Evolutionary conservation across 176 grass and related monocot genomes (phyloP), one percentile per base, ranked within the genome.

Genomic region (Musa schizocarpa): DNA sequence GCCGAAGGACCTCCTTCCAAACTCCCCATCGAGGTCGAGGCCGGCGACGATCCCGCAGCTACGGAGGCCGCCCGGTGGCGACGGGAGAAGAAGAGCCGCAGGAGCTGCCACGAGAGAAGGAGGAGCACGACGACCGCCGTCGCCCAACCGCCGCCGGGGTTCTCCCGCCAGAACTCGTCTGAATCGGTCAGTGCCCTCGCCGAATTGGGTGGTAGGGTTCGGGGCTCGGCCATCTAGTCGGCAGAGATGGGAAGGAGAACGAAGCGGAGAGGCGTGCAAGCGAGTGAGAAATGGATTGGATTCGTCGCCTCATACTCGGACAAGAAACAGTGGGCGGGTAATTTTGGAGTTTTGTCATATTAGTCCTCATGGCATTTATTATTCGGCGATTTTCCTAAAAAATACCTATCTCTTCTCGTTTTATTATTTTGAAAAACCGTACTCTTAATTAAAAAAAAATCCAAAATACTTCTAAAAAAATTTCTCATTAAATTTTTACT

Each of bases 41-140:
- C 23, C 22, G 48, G 10, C 56, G 48, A 54, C 27, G 25, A 14
- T 0, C 2, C 3, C 16, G 12, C 4, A 77, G 70, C 22, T 65
- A 77, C 81, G 76, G 11, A 52, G 71, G 25, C 20, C 24, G 70
- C 43, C 11, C 10, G 8, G 70, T 22, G 19, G 13, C 79, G 79
- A 24, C 56, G 92, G 17, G 73, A 87, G 54, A 76, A 51, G 72
- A 87, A 54, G 76, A 85, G 76, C 78, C 79, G 61, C 21, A 81
- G 48, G 23, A 91, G 69, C 76, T 80, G 83, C 57, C 79, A 74
- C 9, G 48, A 29, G 52, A 81, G 7, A 16, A 98, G 68, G 51
- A 93, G 22, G 69, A 98, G 76, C 65, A 93, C 58, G 17, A 76
- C 84, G 5, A 77, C 64, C 24, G 69, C 90, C 62, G 90, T 93